Conservation (phyloP, 805 yeast genomes). For the Pichia eremophila region DNA sequence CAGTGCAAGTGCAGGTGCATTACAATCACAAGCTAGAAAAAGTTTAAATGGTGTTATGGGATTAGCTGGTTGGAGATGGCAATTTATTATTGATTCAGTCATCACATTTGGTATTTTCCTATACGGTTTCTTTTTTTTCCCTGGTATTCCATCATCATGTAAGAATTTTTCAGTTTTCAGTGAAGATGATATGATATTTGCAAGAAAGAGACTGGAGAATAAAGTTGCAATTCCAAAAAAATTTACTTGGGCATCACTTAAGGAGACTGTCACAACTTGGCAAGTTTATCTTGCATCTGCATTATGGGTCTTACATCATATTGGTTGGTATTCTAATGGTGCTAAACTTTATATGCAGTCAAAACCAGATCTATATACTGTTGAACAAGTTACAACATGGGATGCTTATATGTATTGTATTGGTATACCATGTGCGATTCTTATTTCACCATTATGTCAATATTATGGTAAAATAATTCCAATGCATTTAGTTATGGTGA, state of each 20-base stretch:
- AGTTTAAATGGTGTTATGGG: slow-evolving; percentile 20
- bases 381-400: slow-evolving; percentile 38
- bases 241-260: slow-evolving; percentile 38
- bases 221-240: slow-evolving; percentile 24
- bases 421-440: slow-evolving; percentile 40
- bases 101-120: slow-evolving; percentile 18
- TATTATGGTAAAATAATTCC: slow-evolving; percentile 34
- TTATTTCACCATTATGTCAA: slow-evolving; percentile 41
- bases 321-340: slow-evolving; percentile 46
- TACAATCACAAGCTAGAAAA: slow-evolving; percentile 32
- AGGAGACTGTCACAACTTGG: slow-evolving; percentile 44
- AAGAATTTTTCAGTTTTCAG: slow-evolving; percentile 44
- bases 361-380: slow-evolving; percentile 34
- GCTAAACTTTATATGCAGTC: slow-evolving; percentile 55
- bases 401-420: slow-evolving; percentile 50
- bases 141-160: slow-evolving; percentile 64
- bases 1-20: slow-evolving; percentile 44
- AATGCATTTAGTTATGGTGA: slow-evolving; percentile 46
- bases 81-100: slow-evolving; percentile 45
- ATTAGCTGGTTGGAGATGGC: slow-evolving; percentile 44
- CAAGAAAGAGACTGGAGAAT: slow-evolving; percentile 34
- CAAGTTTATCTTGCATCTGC: slow-evolving; percentile 47
- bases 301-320: slow-evolving; percentile 55
- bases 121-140: slow-evolving; percentile 29
- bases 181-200: slow-evolving; percentile 47